Percentiles rank a stretch among this genome's conserved stretches.
Conservation (phyloP, 2,329 filamentous ascomycete genomes). For the Thielaviopsis musarum region DNA sequence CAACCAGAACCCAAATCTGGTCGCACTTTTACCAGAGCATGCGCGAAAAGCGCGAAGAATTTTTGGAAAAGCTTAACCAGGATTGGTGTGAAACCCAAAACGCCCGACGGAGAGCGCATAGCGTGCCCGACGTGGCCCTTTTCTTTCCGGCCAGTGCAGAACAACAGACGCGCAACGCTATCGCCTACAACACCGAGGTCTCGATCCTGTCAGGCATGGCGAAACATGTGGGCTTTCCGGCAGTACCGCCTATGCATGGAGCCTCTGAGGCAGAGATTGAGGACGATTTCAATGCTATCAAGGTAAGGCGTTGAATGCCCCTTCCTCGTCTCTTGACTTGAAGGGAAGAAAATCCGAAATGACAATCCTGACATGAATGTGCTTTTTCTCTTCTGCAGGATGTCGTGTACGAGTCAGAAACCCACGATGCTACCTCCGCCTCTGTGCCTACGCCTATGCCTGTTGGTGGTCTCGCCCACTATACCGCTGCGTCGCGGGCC, state of each 20-base stretch:
- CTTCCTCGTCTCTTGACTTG: neutral
- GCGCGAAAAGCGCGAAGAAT: constrained; percentile 64
- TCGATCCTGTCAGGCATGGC: constrained; percentile 79
- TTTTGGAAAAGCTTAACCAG: constrained; percentile 66
- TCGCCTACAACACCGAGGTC: constrained; percentile 89
- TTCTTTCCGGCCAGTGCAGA: constrained; percentile 61
- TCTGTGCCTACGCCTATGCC: neutral
- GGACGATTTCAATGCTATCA: constrained; percentile 77
- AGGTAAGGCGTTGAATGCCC: constrained; percentile 31
- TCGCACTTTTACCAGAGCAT: constrained; percentile 81
- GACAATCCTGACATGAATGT: constrained; percentile 2
- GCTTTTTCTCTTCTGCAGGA: constrained; percentile 2
- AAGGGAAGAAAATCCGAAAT: constrained; percentile 1
- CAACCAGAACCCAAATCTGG: constrained; percentile 70
- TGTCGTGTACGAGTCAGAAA: constrained; percentile 8
- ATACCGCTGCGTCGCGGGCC: neutral
- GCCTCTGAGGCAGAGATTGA: constrained; percentile 60
- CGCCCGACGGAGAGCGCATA: constrained; percentile 66
- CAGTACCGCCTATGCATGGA: constrained; percentile 68
- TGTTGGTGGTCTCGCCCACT: neutral
- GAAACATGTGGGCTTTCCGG: constrained; percentile 91
- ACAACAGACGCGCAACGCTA: constrained; percentile 67
- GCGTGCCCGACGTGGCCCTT: constrained; percentile 66
- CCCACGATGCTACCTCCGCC: neutral
- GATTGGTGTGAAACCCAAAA: constrained; percentile 89